Percentiles rank a stretch among this genome's conserved stretches.
These are phyloP conservation scores for Apiospora koreana DNA, from an alignment of 2,329 filamentous ascomycete species.

Conservation along the genomic window DNA sequence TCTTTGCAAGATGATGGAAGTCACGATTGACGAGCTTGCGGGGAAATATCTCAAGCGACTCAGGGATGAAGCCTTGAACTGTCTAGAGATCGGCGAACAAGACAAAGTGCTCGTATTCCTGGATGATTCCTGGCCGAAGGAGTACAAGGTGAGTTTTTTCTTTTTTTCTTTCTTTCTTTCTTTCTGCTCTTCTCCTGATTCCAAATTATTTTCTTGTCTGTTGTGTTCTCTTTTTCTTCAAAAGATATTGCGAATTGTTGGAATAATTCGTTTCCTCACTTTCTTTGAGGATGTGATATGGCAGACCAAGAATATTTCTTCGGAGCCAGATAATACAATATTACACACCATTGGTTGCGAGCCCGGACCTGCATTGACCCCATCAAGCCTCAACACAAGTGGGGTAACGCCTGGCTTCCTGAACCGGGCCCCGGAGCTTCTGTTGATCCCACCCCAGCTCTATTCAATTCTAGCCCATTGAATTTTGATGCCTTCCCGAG, in stretches of 20 bases:
- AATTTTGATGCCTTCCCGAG: not conserved
- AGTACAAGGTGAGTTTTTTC: not conserved
- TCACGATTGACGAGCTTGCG: not conserved
- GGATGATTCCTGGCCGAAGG: not conserved
- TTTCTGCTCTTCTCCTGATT: not conserved
- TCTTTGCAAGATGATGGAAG: not conserved
- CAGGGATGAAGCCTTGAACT: not conserved
- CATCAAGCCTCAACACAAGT: not conserved
- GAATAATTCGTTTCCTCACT: too few relatives aligned
- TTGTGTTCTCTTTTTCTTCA: too few relatives aligned
- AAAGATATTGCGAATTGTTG: too few relatives aligned
- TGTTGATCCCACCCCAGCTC: not conserved
- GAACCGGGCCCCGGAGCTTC: not conserved
- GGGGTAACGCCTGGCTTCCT: not conserved
- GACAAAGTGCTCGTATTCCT: not conserved
- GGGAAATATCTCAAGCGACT: not conserved
- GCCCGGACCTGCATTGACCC: not conserved
- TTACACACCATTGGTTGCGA: too few relatives aligned
- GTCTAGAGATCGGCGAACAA: not conserved
- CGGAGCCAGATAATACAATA: too few relatives aligned
- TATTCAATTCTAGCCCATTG: not conserved
- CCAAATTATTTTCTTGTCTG: too few relatives aligned
- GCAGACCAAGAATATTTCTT: too few relatives aligned
- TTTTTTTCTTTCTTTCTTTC: not conserved
- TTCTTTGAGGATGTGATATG: too few relatives aligned